These are phyloP conservation scores for Botrytis sinoallii DNA, from an alignment of 2,329 filamentous ascomycete species.

Conservation along the genomic window DNA sequence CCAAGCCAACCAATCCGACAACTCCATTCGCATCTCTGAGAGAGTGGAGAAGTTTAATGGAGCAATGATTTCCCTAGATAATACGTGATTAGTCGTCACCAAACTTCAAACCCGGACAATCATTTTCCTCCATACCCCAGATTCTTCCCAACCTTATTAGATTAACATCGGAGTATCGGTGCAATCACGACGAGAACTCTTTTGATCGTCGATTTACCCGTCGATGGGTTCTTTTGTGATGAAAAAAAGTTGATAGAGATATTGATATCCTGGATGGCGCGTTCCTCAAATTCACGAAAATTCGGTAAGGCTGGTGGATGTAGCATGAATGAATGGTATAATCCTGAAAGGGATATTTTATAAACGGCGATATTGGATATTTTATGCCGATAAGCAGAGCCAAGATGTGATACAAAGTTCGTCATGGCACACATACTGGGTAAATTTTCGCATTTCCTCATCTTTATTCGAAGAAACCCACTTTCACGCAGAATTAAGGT, in stretches of 20 bases:
- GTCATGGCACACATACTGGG: slow-evolving; percentile 5
- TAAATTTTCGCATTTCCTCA: neutral
- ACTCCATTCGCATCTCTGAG: neutral
- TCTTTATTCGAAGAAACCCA: neutral
- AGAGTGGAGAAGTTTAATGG: neutral
- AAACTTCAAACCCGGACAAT: neutral
- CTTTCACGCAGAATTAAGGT: slow-evolving; percentile 15
- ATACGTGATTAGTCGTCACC: neutral
- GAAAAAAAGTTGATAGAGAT: slow-evolving; percentile 13
- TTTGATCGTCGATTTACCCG: slow-evolving; percentile 4
- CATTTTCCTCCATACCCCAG: slow-evolving; percentile 1
- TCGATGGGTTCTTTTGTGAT: neutral
- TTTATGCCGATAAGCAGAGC: slow-evolving; percentile 10
- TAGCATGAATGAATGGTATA: neutral
- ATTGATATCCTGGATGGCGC: neutral
- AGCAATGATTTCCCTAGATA: neutral
- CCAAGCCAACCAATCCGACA: neutral
- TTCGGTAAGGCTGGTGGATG: neutral
- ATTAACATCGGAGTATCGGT: neutral
- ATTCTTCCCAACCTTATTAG: neutral
- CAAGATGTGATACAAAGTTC: slow-evolving; percentile 11
- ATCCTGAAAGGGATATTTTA: slow-evolving; percentile 2
- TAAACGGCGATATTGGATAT: neutral
- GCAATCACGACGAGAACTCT: neutral
- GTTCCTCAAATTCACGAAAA: neutral